phyloP scores from a whole-genome alignment of 1,139 yeast genomes.

The Kluyveromyces sp. region DNA sequence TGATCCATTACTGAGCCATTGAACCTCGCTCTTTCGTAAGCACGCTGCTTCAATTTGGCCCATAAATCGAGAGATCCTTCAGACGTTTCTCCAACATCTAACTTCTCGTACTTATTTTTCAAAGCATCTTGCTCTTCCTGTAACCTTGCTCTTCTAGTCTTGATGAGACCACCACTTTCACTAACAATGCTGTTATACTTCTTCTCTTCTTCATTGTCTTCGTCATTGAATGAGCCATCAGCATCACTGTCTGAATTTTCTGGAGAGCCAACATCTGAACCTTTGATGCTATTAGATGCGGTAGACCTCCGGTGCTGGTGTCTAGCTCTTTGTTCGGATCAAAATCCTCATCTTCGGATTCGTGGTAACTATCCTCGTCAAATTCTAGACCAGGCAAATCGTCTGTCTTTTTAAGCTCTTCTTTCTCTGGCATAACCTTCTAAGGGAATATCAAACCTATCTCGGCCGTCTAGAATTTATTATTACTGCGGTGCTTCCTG shows the following conservation, averaged over 20 bases:
- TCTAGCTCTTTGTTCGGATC: conserved; percentile 36
- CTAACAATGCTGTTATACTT: conserved; percentile 37
- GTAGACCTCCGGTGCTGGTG: neutral
- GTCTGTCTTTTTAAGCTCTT: neutral
- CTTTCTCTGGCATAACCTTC: neutral
- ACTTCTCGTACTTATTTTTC: conserved; percentile 23
- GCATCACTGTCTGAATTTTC: conserved; percentile 1
- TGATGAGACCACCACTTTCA: conserved; percentile 46
- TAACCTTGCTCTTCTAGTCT: conserved; percentile 48
- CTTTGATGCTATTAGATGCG: neutral
- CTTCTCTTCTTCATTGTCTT: conserved; percentile 25
- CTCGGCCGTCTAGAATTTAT: no score
- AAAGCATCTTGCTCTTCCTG: conserved; percentile 32
- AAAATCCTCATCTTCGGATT: conserved; percentile 62
- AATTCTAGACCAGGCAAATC: neutral
- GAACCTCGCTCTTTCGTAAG: conserved; percentile 21
- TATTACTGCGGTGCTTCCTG: no score
- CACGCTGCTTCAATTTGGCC: conserved; percentile 33
- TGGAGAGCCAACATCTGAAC: conserved; percentile 11
- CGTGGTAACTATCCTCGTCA: conserved; percentile 38
- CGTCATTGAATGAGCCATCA: conserved; percentile 19
- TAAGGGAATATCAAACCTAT: no score
- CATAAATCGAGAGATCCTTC: conserved; percentile 41
- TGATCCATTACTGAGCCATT: conserved; percentile 19
- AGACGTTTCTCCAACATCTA: conserved; percentile 19